These are phyloP conservation scores for Vicia sativa DNA, from an alignment of 306 rosid species.

Conservation along the genomic window DNA sequence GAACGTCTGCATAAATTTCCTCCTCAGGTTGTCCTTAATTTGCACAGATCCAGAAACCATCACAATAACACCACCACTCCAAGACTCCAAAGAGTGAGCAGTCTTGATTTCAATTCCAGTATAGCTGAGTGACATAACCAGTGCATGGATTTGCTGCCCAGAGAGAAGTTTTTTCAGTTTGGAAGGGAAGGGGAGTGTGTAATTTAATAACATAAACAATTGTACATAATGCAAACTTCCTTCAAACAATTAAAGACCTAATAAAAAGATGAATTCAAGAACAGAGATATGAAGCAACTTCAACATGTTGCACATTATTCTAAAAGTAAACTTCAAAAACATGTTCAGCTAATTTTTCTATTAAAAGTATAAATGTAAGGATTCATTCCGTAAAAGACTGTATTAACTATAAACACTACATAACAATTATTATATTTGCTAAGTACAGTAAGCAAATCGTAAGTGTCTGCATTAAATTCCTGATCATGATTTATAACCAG, in stretches of 20 bases:
- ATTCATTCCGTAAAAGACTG: slow-evolving; percentile 14
- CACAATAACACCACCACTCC: slow-evolving; percentile 91
- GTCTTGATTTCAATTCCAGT: slow-evolving; percentile 91
- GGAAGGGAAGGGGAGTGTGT: neutral
- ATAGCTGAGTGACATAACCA: slow-evolving; percentile 82
- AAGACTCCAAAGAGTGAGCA: slow-evolving; percentile 81
- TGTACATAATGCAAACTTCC: slow-evolving; percentile 5
- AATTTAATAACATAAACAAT: slow-evolving; percentile 34
- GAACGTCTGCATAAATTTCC: slow-evolving; percentile 89
- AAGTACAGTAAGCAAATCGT: too few species aligned
- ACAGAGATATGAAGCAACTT: neutral
- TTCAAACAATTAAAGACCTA: slow-evolving; percentile 20
- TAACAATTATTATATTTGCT: too few species aligned
- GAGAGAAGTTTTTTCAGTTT: slow-evolving; percentile 34
- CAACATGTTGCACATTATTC: neutral
- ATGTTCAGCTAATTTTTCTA: neutral
- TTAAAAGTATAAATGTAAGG: neutral
- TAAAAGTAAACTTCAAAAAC: neutral
- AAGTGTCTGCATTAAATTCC: too few species aligned
- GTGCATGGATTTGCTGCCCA: slow-evolving; percentile 86
- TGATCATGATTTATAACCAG: too few species aligned
- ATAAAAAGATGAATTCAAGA: slow-evolving; percentile 15
- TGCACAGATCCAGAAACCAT: slow-evolving; percentile 94
- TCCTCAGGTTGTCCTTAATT: slow-evolving; percentile 64
- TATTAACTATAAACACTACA: slow-evolving; percentile 12